Evolutionary conservation across 2,329 filamentous ascomycete genomes (phyloP).

Genomic region (Dactylellina sp.): DNA sequence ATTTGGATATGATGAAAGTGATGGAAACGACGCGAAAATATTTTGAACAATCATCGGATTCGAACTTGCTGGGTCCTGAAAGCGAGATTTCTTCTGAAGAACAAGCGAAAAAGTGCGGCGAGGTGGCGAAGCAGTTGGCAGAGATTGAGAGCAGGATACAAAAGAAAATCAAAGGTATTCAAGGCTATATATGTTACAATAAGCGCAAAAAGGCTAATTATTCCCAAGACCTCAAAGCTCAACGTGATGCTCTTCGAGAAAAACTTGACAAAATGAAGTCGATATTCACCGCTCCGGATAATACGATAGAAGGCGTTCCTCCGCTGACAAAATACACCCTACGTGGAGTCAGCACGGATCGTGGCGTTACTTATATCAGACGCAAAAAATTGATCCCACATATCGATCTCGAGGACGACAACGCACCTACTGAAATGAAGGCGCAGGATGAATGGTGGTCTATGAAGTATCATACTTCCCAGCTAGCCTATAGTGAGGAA

Average conservation of each 20-base stretch:
- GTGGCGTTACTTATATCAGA: slow-evolving; percentile 57
- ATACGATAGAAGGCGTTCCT: slow-evolving; percentile 52
- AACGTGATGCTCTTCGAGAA: slow-evolving; percentile 58
- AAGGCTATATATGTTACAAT: neutral
- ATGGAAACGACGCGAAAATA: slow-evolving; percentile 30
- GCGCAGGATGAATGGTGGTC: slow-evolving; percentile 44
- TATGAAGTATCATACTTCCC: slow-evolving; percentile 42
- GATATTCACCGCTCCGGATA: slow-evolving; percentile 58
- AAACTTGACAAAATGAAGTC: slow-evolving; percentile 58
- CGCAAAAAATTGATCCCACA: slow-evolving; percentile 36
- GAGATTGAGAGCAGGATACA: slow-evolving; percentile 58
- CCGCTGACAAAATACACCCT: slow-evolving; percentile 57
- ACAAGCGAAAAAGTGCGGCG: slow-evolving; percentile 41
- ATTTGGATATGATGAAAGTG: slow-evolving; percentile 52
- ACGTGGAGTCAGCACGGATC: slow-evolving; percentile 58
- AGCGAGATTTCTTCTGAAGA: slow-evolving; percentile 40
- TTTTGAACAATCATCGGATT: slow-evolving; percentile 50
- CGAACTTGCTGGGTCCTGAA: slow-evolving; percentile 31
- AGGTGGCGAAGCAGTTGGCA: slow-evolving; percentile 56
- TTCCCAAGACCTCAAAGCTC: slow-evolving; percentile 54
- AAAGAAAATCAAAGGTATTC: slow-evolving; percentile 58
- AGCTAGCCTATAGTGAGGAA: slow-evolving; percentile 58
- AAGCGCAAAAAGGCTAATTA: slow-evolving; percentile 10
- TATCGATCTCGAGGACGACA: slow-evolving; percentile 44
- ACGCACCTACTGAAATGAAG: slow-evolving; percentile 48